Evolutionary conservation across 768 basidiomycete genomes (phyloP).

Genomic region (Agaricus subrufescens): DNA sequence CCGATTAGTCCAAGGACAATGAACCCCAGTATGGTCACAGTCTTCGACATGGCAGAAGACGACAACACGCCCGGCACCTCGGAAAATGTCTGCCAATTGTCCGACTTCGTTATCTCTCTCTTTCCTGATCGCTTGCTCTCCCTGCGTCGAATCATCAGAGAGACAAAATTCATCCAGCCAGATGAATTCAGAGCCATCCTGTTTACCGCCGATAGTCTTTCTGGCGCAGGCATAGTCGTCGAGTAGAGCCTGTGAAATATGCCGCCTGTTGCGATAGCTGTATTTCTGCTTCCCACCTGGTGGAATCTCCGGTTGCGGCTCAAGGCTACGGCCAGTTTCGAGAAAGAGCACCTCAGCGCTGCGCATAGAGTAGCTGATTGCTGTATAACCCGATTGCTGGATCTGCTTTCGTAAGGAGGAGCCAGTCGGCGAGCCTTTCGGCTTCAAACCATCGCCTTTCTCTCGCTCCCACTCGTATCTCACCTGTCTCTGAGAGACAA

Average conservation of each 20-base stretch:
- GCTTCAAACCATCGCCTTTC: background rate
- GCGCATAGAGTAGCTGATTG: conserved; percentile 9
- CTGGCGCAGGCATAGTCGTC: conserved; percentile 1
- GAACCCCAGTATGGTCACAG: conserved; percentile 1
- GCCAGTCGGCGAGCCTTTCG: background rate
- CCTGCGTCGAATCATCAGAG: background rate
- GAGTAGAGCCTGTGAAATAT: background rate
- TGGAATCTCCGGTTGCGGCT: background rate
- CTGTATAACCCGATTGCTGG: background rate
- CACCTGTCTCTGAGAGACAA: background rate
- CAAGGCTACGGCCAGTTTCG: background rate
- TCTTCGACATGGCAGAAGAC: conserved; percentile 4
- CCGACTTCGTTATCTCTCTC: conserved; percentile 2
- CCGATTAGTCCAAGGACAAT: conserved; percentile 7
- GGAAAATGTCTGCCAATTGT: conserved; percentile 7
- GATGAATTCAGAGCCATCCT: conserved; percentile 2
- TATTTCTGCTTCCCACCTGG: background rate
- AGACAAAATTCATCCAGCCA: conserved; percentile 10
- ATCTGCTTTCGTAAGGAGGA: background rate
- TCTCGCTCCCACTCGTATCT: background rate
- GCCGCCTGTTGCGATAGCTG: background rate
- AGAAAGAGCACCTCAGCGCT: background rate
- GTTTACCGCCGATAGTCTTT: background rate
- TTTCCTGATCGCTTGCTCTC: background rate
- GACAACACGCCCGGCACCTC: conserved; percentile 2